These are phyloP conservation scores for Rubus parviflorus DNA, from an alignment of 306 rosid species.

Conservation along the genomic window DNA sequence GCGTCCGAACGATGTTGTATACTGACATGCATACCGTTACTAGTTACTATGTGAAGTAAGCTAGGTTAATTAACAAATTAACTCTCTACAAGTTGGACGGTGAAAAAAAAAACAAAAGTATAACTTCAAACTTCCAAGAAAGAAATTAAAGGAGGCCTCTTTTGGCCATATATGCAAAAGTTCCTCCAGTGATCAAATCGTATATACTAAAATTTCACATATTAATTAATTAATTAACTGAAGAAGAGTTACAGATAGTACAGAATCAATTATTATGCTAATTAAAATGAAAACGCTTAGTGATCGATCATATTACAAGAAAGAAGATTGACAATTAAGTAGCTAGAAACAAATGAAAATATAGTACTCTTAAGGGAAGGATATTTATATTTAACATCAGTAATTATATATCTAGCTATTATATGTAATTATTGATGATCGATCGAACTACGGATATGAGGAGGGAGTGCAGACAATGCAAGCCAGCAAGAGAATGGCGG, in stretches of 20 bases:
- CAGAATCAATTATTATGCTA: too few species aligned
- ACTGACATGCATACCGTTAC: background rate
- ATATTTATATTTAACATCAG: background rate
- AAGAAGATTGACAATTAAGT: background rate
- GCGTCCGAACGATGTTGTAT: background rate
- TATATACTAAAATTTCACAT: background rate
- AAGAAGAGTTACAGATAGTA: background rate
- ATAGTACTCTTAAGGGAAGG: background rate
- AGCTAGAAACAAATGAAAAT: background rate
- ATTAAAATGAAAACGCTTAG: background rate
- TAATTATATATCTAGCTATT: background rate
- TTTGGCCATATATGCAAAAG: background rate
- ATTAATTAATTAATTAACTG: background rate
- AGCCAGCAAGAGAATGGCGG: slow-evolving; percentile 96
- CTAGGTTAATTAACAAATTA: too few species aligned
- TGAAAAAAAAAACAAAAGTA: background rate
- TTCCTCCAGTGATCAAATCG: background rate
- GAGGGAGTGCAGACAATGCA: slow-evolving; percentile 85
- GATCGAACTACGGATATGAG: slow-evolving; percentile 21
- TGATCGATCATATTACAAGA: background rate
- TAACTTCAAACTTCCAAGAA: too few species aligned
- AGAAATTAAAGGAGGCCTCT: too few species aligned
- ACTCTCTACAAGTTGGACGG: background rate
- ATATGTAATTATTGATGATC: background rate
- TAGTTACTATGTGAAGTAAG: too few species aligned